Evolutionary conservation across 1,284 basidiomycete genomes (phyloP).

Genomic region (Fomes fomentarius): DNA sequence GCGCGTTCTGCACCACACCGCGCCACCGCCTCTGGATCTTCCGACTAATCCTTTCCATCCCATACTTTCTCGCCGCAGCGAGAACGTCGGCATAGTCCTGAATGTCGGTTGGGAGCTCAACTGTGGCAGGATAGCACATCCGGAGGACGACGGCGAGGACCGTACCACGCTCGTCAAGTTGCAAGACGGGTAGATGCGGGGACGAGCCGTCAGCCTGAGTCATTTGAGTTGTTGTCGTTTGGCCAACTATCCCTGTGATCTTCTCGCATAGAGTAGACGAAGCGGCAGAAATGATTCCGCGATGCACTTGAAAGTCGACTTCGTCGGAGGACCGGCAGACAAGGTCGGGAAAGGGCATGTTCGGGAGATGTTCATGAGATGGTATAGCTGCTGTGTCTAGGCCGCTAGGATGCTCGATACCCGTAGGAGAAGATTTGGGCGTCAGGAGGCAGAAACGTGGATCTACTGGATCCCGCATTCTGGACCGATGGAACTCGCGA

Average conservation of each 20-base stretch:
- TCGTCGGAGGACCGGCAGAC: neutral
- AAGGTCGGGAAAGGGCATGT: neutral
- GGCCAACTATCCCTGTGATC: too few relatives aligned
- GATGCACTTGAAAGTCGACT: neutral
- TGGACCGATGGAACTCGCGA: slow-evolving; percentile 13
- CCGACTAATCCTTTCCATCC: slow-evolving; percentile 15
- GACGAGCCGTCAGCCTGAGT: too few relatives aligned
- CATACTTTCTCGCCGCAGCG: slow-evolving; percentile 26
- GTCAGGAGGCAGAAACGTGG: slow-evolving; percentile 1
- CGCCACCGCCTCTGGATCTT: too few relatives aligned
- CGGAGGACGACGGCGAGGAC: neutral
- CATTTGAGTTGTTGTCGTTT: too few relatives aligned
- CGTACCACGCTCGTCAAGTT: neutral
- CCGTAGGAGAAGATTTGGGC: neutral
- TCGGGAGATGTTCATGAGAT: neutral
- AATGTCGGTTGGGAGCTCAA: slow-evolving; percentile 1
- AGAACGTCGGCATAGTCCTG: slow-evolving; percentile 8
- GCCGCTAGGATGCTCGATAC: too few relatives aligned
- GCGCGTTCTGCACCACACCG: too few relatives aligned
- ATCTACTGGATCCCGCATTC: neutral
- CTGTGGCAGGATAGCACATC: neutral
- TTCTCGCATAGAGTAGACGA: neutral
- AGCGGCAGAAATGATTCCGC: neutral
- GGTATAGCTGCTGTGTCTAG: too few relatives aligned
- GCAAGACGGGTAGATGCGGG: neutral